These are phyloP conservation scores for Phytomonas sp. DNA, from an alignment of 208 protist species.

Conservation along the genomic window DNA sequence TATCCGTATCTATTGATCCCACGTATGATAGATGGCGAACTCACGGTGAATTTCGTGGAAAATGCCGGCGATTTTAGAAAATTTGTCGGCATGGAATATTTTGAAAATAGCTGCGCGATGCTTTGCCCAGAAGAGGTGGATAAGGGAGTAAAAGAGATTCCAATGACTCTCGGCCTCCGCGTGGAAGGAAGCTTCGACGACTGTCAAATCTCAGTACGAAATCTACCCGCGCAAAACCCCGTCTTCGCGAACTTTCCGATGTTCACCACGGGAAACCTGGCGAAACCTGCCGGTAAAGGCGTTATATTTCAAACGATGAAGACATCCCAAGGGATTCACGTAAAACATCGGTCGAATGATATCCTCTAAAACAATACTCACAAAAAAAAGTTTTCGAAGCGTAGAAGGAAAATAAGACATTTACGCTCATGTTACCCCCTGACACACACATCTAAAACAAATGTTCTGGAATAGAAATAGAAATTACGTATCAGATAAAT, in stretches of 20 bases:
- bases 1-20: slow-evolving; percentile 65
- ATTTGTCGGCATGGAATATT: slow-evolving; percentile 35
- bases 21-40: slow-evolving; percentile 48
- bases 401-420: not conserved
- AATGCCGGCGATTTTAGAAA: not conserved
- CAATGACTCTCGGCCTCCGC: slow-evolving; percentile 49
- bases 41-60: not conserved
- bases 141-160: slow-evolving; percentile 31
- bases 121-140: slow-evolving; percentile 16
- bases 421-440: not conserved
- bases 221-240: slow-evolving; percentile 40
- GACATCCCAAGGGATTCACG: slow-evolving; percentile 28
- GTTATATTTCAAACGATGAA: slow-evolving; percentile 57
- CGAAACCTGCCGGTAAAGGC: slow-evolving; percentile 19
- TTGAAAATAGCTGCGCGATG: slow-evolving; percentile 40
- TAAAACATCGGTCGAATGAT: slow-evolving; percentile 27
- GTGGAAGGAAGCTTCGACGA: slow-evolving; percentile 9
- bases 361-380: slow-evolving; percentile 14
- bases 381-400: not conserved
- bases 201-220: slow-evolving; percentile 15
- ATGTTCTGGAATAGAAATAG: not conserved
- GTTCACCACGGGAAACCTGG: slow-evolving; percentile 45
- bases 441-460: not conserved
- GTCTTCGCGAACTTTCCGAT: slow-evolving; percentile 87
- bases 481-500: not conserved